Base-by-base conservation (phyloP, 2,329 filamentous ascomycete genomes). In the Coniochaeta prunicola region DNA sequence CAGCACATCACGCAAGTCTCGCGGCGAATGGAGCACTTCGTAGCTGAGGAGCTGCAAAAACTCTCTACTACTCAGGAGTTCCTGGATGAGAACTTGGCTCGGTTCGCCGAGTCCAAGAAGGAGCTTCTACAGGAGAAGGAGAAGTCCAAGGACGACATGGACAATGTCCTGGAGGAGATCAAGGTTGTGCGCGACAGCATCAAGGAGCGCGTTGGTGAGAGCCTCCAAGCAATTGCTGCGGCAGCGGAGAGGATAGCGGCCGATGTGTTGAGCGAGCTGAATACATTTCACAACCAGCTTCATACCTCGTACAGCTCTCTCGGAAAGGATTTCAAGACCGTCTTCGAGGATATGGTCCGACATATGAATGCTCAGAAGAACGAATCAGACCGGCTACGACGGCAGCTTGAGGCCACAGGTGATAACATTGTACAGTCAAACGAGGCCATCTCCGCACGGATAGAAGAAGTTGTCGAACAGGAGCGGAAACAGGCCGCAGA, bases 111-210 rank as follows among this genome's bases (percentile, higher is more conserved):
- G 19, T 90, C 89, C 0, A 86, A 88, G 70, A 77, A 79, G 56
- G 83, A 89, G 64, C 81, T 96, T 17, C 80, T 89, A 28, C 77
- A 83, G 45, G 86, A 89, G 66, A 89, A 86, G 59, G 78, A 81
- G 26, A 78, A 81, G 62, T 88, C 91, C 2, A 90, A 89, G 67
- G 86, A 92, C 54, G 89, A 92, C 59, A 92, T 97, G 90, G 92
- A 97, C 66, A 79, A 84, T n/a, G 88, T 96, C 1, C 80, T 99
- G 10, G 90, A 94, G 67, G 93, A 96, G 70, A 96, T 97, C 70
- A 92, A 92, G 70, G 85, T 84, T n/a, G 80, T 97, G 26, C 85
- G 93, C 24, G 90, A 96, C 70, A 87, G 90, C 57, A 91, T 97
- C 57, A 97, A 97, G 77, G 79, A 83, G 55, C 88, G 89, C 62